Conservation (phyloP, 495 filamentous ascomycete species). For the Collariella sp. region DNA sequence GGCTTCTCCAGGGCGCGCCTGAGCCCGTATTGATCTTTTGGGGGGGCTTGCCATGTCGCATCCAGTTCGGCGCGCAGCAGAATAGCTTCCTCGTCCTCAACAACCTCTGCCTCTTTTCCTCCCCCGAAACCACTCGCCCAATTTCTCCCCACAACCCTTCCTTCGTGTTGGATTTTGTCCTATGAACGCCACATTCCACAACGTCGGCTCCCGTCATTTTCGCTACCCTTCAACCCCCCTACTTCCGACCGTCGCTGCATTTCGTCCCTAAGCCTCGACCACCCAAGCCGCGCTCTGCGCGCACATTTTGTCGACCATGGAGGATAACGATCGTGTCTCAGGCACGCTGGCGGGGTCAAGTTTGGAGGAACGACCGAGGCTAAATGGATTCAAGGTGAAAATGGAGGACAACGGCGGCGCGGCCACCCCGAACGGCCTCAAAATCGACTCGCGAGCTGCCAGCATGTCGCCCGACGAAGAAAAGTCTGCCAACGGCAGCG, state of each 20-base stretch:
- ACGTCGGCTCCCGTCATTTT: not conserved
- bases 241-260: not conserved
- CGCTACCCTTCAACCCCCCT: not conserved
- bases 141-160: not conserved
- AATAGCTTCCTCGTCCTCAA: slow-evolving; percentile 18
- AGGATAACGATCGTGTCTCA: slow-evolving; percentile 32
- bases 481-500: slow-evolving; percentile 35
- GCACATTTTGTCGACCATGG: slow-evolving; percentile 25
- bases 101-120: not conserved
- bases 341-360: slow-evolving; percentile 26
- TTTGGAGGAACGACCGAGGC: slow-evolving; percentile 24
- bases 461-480: slow-evolving; percentile 38
- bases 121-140: not conserved
- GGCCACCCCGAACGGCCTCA: slow-evolving; percentile 34
- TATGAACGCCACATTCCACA: slow-evolving; percentile 13
- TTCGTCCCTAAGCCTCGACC: not conserved
- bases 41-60: slow-evolving; percentile 20
- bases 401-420: slow-evolving; percentile 30
- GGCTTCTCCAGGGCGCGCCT: not conserved
- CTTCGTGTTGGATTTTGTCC: not conserved
- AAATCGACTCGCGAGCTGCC: slow-evolving; percentile 28
- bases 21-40: slow-evolving; percentile 3
- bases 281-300: slow-evolving; percentile 3
- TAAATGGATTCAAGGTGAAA: slow-evolving; percentile 27
- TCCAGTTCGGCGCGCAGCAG: slow-evolving; percentile 12